Evolutionary conservation across 257 asterid genomes (phyloP).

Genomic region (Nicotiana noctiflora): DNA sequence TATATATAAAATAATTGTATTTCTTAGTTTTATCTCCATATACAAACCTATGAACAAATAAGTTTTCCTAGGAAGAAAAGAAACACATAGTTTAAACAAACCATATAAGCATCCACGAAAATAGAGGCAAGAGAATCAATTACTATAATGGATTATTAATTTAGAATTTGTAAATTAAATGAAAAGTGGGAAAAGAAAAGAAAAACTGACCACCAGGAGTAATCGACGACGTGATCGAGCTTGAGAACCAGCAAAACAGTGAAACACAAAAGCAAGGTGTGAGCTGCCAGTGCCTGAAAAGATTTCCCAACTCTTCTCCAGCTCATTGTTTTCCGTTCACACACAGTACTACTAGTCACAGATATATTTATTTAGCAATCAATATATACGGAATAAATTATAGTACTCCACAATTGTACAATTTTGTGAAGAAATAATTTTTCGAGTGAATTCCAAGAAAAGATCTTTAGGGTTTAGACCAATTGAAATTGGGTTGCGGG

Average conservation of each 20-base stretch:
- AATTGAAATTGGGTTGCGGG: neutral
- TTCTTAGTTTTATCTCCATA: neutral
- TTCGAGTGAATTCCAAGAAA: neutral
- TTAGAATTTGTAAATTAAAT: neutral
- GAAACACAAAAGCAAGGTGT: constrained; percentile 54
- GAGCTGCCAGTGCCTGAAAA: constrained; percentile 77
- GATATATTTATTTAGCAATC: neutral
- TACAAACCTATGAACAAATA: neutral
- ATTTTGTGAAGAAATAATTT: neutral
- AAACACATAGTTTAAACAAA: neutral
- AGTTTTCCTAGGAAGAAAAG: neutral
- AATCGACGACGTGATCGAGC: constrained; percentile 59
- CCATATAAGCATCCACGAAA: neutral
- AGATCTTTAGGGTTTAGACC: neutral
- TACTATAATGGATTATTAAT: neutral
- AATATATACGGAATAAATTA: neutral
- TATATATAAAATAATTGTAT: neutral
- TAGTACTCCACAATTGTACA: no score
- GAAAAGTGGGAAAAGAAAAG: neutral
- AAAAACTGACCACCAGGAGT: constrained; percentile 83
- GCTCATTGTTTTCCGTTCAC: constrained; percentile 43
- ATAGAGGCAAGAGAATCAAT: neutral
- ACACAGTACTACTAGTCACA: neutral
- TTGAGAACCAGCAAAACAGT: constrained; percentile 72
- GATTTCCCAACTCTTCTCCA: constrained; percentile 94